Base-by-base conservation (phyloP, 169 alveolate genomes). In the Plasmodium blacklocki region DNA sequence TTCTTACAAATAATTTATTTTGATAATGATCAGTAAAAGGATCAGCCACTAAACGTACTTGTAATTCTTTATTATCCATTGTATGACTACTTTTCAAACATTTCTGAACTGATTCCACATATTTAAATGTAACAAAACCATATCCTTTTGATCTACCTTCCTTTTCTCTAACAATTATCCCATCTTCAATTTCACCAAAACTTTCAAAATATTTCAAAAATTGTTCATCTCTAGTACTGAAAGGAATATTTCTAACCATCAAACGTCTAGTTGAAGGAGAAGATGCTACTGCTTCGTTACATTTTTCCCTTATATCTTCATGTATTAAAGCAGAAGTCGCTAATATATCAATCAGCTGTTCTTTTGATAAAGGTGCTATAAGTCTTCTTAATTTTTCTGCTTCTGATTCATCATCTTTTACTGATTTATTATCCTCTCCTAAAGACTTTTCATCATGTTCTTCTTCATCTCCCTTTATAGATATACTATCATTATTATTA, bases 121-220 rank as follows among this genome's bases (percentile, higher is more conserved):
- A 93, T 52, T 91, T 92, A 75, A 85, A 95, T 6, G 96, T 93
- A 49, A 95, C 96, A 66, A 95, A 94, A 11, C 96, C 97, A 89
- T 93, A 95, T 0, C 97, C 97, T 88, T 93, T 88, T 12, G 96
- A 94, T 66, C 94, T 59, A 6, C 96, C 96, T 67, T 91, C 95
- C 49, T 92, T 92, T 52, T 94, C 96, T 6, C 96, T 86, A 54
- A 94, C 95, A 32, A 95, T 89, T 18, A 93, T 93, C 15, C 96
- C 95, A 75, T 94, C 96, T 64, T 93, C 96, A 15, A 94, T 78
- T 59, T 93, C 96, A 7, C 96, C 96, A 72, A 87, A 93, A 47
- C 72, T 88, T 43, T 76, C 87, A 67, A 94, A 93, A 62, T 89
- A 86, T 87, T 73, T 74, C 59, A 86, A 56, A 72, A 94, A 93